These are phyloP conservation scores for Trichomonas tenax DNA, from an alignment of 208 protist genomes.

Conservation along the genomic window DNA sequence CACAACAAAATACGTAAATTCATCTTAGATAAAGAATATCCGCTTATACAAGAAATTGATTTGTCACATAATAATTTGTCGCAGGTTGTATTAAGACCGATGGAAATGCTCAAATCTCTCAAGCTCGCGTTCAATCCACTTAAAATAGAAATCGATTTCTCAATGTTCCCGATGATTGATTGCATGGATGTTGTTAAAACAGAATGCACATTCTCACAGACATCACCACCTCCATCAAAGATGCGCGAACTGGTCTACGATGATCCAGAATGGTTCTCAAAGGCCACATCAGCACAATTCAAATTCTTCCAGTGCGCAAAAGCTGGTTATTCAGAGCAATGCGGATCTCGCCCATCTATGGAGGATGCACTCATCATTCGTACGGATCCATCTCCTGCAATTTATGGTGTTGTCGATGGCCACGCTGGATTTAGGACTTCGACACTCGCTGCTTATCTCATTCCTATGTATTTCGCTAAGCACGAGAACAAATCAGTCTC, in stretches of 20 bases:
- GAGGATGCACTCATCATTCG: neutral
- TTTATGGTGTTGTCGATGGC: conserved; percentile 3
- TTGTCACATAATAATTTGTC: neutral
- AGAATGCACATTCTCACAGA: neutral
- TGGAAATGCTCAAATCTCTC: neutral
- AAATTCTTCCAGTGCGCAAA: neutral
- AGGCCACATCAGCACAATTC: neutral
- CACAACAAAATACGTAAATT: neutral
- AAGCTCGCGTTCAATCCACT: neutral
- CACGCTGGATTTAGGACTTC: neutral
- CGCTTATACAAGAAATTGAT: neutral
- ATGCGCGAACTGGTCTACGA: neutral
- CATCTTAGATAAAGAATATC: neutral
- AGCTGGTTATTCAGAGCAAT: neutral
- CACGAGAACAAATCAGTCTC: neutral
- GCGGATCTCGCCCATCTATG: neutral
- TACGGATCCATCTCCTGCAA: neutral
- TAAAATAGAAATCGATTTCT: neutral
- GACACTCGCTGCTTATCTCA: neutral
- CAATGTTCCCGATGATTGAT: neutral
- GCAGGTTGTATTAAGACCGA: neutral
- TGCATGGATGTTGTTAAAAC: neutral
- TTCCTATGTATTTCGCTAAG: neutral
- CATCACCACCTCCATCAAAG: neutral
- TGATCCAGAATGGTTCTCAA: neutral